A percentile compares a stretch with the other conserved stretches of the same genome.
Conservation (phyloP, 1,284 basidiomycete genomes). For the Cryptococcus deneoformans region DNA sequence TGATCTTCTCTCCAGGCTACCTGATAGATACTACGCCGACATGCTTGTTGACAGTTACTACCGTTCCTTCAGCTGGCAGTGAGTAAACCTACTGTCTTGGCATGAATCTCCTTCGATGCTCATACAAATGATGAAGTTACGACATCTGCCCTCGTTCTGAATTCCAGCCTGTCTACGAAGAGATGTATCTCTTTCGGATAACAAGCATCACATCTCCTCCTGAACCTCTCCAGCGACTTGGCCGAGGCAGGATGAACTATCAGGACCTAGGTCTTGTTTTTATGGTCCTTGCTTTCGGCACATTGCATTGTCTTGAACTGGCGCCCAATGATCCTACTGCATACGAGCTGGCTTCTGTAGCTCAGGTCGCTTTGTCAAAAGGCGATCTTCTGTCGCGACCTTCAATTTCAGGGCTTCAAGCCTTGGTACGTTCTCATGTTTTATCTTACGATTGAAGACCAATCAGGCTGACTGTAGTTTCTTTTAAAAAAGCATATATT, state of each 20-base stretch:
- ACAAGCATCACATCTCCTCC: no score
- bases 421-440: constrained; percentile 9
- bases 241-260: constrained; percentile 7
- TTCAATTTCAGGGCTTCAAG: constrained; percentile 39
- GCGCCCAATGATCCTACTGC: constrained; percentile 35
- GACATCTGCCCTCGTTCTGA: no score
- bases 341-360: constrained; percentile 27
- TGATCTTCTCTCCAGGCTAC: constrained; percentile 18
- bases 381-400: constrained; percentile 37
- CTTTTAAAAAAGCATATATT: constrained; percentile 7
- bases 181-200: no score
- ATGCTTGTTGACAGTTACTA: constrained; percentile 32
- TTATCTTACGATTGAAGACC: background rate
- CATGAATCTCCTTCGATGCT: no score
- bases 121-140: no score
- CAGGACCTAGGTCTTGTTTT: constrained; percentile 38
- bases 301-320: constrained; percentile 37
- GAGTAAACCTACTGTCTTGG: constrained; percentile 2
- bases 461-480: constrained; percentile 1
- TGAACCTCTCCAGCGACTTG: no score
- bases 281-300: constrained; percentile 40
- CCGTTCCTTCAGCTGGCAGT: constrained; percentile 33
- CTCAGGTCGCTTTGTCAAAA: constrained; percentile 33
- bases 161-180: no score
- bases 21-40: constrained; percentile 24